Evolutionary conservation across 2,329 filamentous ascomycete genomes (phyloP), one percentile per base, ranked within the genome.

Genomic region (Colletotrichum truncatum): DNA sequence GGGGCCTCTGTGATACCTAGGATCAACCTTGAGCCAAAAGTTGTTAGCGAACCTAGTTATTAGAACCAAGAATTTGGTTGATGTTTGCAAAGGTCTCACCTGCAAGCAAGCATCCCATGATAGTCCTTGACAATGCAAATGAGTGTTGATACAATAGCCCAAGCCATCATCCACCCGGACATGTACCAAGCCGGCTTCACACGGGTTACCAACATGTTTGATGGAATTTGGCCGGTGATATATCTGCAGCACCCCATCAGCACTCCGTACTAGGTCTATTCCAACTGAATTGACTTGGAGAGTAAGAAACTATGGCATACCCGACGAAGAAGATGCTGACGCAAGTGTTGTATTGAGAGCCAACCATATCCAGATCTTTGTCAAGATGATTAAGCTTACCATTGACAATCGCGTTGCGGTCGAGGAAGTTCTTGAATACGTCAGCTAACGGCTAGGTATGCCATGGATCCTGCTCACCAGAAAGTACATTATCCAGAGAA

Each of bases 141-240:
- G 8, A 62, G 57, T 6, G 60, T 52, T 7, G 52, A 59, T 4
- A 64, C 56, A 32, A 64, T 51, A 6, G 60, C 61, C 63, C 63
- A 66, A 3, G 52, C 58, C 57, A 66, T 39, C 57, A 60, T 62
- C 41, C 61, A 66, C 18, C 41, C 46, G 18, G 49, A 55, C 53
- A 69, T 56, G 62, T 55, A 34, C 67, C 68, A 66, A 5, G 59
- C 48, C 8, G 69, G 67, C 5, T 70, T 67, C 0, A 70, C 73
- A 6, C 73, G 69, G 53, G 73, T 75, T 9, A 77, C 56, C 11
- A 76, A 71, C 73, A 77, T 76, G 68, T 77, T 77, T 9, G 70
- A 73, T 6, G 73, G 75, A 18, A 79, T 66, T 6, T 66, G 59
- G 8, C 48, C 59, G 3, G 53, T 64, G 30, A 67, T 51, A 7